Conservation (phyloP, 2,329 filamentous ascomycete species). For the Monilinia fructigena region DNA sequence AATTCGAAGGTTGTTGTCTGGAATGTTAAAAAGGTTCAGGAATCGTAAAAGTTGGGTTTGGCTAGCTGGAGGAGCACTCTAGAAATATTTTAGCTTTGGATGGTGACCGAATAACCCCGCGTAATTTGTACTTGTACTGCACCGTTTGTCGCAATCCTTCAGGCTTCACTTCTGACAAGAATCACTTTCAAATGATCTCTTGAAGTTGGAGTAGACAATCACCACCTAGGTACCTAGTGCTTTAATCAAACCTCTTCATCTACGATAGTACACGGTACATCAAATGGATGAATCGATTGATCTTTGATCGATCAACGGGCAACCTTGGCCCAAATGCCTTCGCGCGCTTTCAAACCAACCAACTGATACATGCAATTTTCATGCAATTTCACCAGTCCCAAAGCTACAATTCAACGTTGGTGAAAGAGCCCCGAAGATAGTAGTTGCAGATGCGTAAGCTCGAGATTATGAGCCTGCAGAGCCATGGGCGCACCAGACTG, state of each 20-base stretch:
- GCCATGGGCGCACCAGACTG: constrained; percentile 69
- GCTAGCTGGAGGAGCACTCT: constrained; percentile 1
- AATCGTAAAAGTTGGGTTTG: neutral
- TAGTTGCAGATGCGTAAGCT: constrained; percentile 8
- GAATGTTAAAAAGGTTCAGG: neutral
- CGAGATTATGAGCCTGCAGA: constrained; percentile 16
- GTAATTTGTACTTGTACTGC: neutral
- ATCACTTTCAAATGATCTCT: constrained; percentile 3
- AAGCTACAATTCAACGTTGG: constrained; percentile 69
- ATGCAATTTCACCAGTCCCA: constrained; percentile 65
- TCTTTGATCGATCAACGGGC: constrained; percentile 75
- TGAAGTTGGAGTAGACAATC: neutral
- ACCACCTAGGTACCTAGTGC: neutral
- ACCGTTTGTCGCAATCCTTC: constrained; percentile 9
- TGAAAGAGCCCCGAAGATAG: constrained; percentile 38
- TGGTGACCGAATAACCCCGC: constrained; percentile 3
- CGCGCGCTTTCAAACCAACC: constrained; percentile 62
- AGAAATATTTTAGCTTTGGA: constrained; percentile 17
- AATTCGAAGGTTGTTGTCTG: constrained; percentile 4
- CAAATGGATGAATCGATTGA: constrained; percentile 72
- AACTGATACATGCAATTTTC: constrained; percentile 69
- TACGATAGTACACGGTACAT: neutral
- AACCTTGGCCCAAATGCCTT: constrained; percentile 62
- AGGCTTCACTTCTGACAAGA: neutral
- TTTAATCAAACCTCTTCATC: neutral